A percentile compares a stretch with the other conserved stretches of the same genome.
Conservation (phyloP, 2,329 filamentous ascomycete genomes). For the Juglanconis sp. region DNA sequence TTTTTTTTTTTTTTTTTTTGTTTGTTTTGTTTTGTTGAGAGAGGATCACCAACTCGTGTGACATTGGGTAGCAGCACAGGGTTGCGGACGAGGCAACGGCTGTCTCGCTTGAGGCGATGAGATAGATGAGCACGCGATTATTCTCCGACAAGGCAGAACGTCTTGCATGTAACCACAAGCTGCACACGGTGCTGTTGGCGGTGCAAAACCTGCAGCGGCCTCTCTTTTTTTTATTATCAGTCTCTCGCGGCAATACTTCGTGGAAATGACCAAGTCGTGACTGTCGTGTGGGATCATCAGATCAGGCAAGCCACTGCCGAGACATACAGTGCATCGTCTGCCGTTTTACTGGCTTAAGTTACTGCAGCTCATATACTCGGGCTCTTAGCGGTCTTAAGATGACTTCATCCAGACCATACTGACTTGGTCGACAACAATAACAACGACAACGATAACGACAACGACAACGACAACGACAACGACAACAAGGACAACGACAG, state of each 20-base stretch:
- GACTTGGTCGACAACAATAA: not conserved
- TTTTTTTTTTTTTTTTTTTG: too few species aligned
- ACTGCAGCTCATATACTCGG: not conserved
- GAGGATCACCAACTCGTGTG: constrained; percentile 21
- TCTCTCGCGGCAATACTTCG: too few species aligned
- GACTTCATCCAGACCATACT: not conserved
- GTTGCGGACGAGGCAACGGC: constrained; percentile 16
- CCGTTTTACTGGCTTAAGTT: not conserved
- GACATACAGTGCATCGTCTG: not conserved
- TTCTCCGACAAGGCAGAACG: constrained; percentile 3
- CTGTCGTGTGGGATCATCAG: too few species aligned
- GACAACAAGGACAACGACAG: too few species aligned
- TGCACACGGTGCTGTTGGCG: not conserved
- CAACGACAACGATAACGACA: too few species aligned
- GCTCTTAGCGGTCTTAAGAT: not conserved
- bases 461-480: too few species aligned
- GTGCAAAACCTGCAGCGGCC: not conserved
- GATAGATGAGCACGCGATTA: constrained; percentile 1
- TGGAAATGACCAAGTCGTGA: too few species aligned
- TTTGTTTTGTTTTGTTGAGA: not conserved
- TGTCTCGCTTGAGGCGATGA: constrained; percentile 12
- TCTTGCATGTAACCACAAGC: not conserved
- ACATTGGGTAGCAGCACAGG: constrained; percentile 30
- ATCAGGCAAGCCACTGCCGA: not conserved
- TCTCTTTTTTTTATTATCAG: not conserved